A percentile compares a stretch with the other conserved stretches of the same genome.
Evolutionary conservation across 192 early-diverging fungal species (phyloP).

Genomic region (Umbelopsis isabellina): DNA sequence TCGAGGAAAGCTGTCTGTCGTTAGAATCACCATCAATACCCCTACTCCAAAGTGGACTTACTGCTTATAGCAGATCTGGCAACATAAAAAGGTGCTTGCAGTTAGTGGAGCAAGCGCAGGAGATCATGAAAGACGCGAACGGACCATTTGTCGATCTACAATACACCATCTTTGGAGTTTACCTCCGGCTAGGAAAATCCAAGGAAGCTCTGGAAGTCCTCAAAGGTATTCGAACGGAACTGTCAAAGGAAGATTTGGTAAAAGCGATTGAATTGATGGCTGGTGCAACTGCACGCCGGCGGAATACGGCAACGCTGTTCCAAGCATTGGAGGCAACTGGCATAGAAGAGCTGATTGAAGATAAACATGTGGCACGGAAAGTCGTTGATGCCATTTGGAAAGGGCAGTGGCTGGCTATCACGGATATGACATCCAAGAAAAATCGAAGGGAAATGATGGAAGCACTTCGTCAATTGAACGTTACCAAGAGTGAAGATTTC

Average conservation of each 20-base stretch:
- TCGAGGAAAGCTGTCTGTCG: not conserved
- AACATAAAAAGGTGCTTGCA: not conserved
- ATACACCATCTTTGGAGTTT: not conserved
- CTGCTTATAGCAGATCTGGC: constrained; percentile 6
- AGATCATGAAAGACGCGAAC: not conserved
- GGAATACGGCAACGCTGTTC: not conserved
- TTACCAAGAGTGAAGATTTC: constrained; percentile 1
- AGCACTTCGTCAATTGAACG: not conserved
- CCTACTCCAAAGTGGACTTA: not conserved
- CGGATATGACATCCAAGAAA: not conserved
- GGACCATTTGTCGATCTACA: not conserved
- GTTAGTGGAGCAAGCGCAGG: not conserved
- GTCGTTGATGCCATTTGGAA: constrained; percentile 1
- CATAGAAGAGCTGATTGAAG: not conserved
- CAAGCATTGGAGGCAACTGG: not conserved
- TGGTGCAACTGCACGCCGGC: not conserved
- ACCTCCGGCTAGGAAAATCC: not conserved
- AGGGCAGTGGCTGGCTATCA: constrained; percentile 15
- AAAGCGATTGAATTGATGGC: not conserved
- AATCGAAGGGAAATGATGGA: not conserved
- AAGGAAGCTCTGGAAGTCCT: not conserved
- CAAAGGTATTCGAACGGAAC: not conserved
- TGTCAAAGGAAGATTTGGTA: not conserved
- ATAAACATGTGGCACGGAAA: constrained; percentile 7
- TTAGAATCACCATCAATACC: not conserved